Evolutionary conservation across 768 basidiomycete genomes (phyloP), one percentile per base, ranked within the genome.

Genomic region (Pleurotus pulmonarius): DNA sequence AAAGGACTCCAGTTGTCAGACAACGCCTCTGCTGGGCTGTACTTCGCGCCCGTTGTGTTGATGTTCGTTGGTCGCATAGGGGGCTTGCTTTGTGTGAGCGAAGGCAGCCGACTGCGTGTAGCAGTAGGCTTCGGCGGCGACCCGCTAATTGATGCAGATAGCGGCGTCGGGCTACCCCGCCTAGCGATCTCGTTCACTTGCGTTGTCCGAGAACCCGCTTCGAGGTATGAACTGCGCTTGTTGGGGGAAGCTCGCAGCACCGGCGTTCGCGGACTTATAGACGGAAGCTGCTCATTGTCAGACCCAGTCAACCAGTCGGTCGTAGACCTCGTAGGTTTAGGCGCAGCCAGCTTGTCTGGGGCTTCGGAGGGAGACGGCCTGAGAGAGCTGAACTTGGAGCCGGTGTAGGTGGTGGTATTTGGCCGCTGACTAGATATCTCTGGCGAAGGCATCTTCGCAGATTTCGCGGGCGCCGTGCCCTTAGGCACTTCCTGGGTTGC

Each of bases 231-330:
- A 37, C 87, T 81, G 11, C 87, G 82, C 70, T 90, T 90, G 65
- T 83, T 83, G 18, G 87, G 87, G 15, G 86, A 87, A 16, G 86
- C 81, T 55, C 88, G 83, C 49, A 90, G 69, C 26, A 86, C 72
- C 41, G 63, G 56, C 15, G 63, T 55, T 57, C 63, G 40, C 46
- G 65, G 34, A 9, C 51, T 56, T 49, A 49, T 39, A 22, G 56
- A 25, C 22, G 58, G 43, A 11, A 51, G 48, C 18, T 67, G 64
- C 22, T 76, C 71, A 44, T 79, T 75, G 56, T 83, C 81, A 54
- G 81, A 80, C 7, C 90, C 90, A 15, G 91, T 90, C 34, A 93
- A 70, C 90, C 90, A 90, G 64, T 92, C 89, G 3, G 59, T 46
- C 70, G 74, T 65, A 67, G 37, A 20, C 24, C 41, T 53, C 70